phyloP scores from a whole-genome alignment of 2,329 filamentous ascomycete species.

The Trichoderma gracile region DNA sequence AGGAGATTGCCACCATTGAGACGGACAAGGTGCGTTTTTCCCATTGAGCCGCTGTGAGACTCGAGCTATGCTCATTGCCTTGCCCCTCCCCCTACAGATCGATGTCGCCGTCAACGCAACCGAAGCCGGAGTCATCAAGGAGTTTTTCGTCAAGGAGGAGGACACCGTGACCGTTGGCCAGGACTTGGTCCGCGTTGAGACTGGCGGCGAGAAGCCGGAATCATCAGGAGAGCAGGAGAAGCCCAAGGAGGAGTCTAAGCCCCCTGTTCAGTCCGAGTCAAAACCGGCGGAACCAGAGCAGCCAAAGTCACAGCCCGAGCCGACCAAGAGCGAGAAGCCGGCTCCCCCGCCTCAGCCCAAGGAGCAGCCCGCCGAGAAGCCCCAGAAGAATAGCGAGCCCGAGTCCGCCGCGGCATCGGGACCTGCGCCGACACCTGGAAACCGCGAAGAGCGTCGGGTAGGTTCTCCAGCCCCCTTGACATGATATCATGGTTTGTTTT shows the following conservation, averaged over 20 bases:
- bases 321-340: constrained; percentile 39
- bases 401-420: constrained; percentile 27
- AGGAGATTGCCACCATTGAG: constrained; percentile 98
- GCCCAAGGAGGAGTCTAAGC: constrained; percentile 10
- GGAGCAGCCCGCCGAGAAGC: constrained; percentile 20
- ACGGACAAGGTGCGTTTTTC: constrained; percentile 79
- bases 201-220: constrained; percentile 50
- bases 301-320: constrained; percentile 27
- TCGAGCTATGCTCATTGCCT: not conserved
- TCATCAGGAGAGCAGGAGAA: constrained; percentile 30
- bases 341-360: constrained; percentile 29
- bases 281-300: constrained; percentile 19
- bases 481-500: not conserved
- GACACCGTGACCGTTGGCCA: constrained; percentile 95
- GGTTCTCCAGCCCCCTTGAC: constrained; percentile 38
- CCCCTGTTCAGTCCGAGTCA: constrained; percentile 1
- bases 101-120: constrained; percentile 96
- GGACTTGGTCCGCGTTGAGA: constrained; percentile 81
- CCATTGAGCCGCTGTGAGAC: not conserved
- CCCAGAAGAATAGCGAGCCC: constrained; percentile 34
- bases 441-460: constrained; percentile 85
- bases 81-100: constrained; percentile 58
- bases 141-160: constrained; percentile 88
- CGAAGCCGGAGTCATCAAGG: constrained; percentile 85
- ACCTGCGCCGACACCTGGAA: constrained; percentile 53